Percentiles rank a stretch among this genome's conserved stretches.
Evolutionary conservation across 257 asterid species (phyloP).

Genomic region (Dorcoceras hygrometricum): DNA sequence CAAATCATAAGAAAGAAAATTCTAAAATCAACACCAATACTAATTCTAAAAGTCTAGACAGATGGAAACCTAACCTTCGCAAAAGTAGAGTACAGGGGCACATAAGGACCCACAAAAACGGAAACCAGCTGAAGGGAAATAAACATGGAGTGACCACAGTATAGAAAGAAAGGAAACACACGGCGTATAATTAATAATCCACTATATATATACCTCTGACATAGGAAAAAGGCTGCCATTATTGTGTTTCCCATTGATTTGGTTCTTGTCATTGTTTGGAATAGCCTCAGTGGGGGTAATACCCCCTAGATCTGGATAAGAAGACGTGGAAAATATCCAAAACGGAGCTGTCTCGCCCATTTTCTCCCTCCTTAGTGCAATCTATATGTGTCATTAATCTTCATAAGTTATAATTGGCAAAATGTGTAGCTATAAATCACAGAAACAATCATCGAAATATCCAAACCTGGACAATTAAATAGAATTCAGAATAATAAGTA

Average conservation of each 20-base stretch:
- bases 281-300: slow-evolving; percentile 28
- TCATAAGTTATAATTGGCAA: slow-evolving; percentile 19
- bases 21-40: background rate
- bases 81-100: background rate
- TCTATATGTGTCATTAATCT: slow-evolving; percentile 39
- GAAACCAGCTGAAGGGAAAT: slow-evolving; percentile 4
- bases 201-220: slow-evolving; percentile 44
- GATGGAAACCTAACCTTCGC: background rate
- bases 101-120: background rate
- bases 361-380: slow-evolving; percentile 79
- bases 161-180: slow-evolving; percentile 15
- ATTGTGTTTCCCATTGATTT: slow-evolving; percentile 26
- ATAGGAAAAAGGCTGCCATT: slow-evolving; percentile 32
- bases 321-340: slow-evolving; percentile 86
- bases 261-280: slow-evolving; percentile 23
- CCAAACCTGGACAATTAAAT: too few relatives aligned
- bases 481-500: too few relatives aligned
- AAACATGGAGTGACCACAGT: slow-evolving; percentile 11
- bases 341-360: slow-evolving; percentile 89
- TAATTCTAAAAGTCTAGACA: background rate
- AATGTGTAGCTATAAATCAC: slow-evolving; percentile 3
- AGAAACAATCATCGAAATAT: slow-evolving; percentile 9
- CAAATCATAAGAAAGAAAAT: background rate
- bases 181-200: slow-evolving; percentile 17
- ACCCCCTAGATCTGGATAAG: slow-evolving; percentile 78